Evolutionary conservation across 257 asterid species (phyloP), one percentile per base, ranked within the genome.

Genomic region (Striga asiatica): DNA sequence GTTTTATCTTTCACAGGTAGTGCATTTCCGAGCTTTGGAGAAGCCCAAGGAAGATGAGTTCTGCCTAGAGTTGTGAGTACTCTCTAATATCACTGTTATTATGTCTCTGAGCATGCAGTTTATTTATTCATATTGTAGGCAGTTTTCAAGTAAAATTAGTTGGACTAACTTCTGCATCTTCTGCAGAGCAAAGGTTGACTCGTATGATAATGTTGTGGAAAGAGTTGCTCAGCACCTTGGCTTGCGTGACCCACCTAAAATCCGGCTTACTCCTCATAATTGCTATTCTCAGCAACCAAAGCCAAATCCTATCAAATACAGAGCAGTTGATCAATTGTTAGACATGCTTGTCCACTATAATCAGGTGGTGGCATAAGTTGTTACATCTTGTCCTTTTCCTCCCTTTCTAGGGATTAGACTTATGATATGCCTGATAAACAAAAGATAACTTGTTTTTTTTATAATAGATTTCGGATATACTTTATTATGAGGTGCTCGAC

Each of bases 241-340:
- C 69, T 64, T 86, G 80, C 84, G 81, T 56, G 97, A 89, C 67
- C 77, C 96, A 39, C 83, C 97, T 47, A 89, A 89, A 73, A 81
- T 89, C 59, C 81, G 96, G 67, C 93, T 89, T 66, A 86, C 96
- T 66, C 84, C 96, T 67, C 98, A 89, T 73, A 89, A 89, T 65
- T 89, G 98, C 79, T 86, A 89, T 62, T 85, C 98, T 46, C 96
- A 86, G 78, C 98, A 83, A 73, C 96, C 98, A 20, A 89, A 89
- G 76, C 96, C 98, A 53, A 81, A 76, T 73, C 94, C 81, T 11
- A 78, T 89, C 71, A 86, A 89, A 72, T 89, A 81, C 61, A 80
- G 95, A 68, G 71, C 95, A 28, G 92, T 86, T 56, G 91, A 86
- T 17, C 24, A 42, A 14, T 42, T 42, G 24, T 42, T 42, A 28